Evolutionary conservation across 1,284 basidiomycete species (phyloP).

Genomic region (Leccinum pachyderme): DNA sequence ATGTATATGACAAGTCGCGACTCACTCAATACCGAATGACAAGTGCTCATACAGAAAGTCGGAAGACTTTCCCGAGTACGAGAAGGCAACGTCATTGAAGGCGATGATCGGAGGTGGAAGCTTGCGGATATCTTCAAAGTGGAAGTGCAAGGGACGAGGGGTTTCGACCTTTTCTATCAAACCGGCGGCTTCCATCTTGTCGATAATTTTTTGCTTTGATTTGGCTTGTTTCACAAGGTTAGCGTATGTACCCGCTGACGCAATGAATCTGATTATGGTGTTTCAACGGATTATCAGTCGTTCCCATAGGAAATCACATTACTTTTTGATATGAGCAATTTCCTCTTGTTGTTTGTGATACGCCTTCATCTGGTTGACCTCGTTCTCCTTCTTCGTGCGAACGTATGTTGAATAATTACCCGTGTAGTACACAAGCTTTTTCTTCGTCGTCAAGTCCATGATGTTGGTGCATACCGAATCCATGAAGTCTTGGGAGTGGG

Average conservation of each 20-base stretch:
- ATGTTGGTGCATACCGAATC: constrained; percentile 96
- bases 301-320: constrained; percentile 25
- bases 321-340: constrained; percentile 97
- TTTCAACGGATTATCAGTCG: constrained; percentile 12
- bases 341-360: constrained; percentile 99
- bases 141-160: constrained; percentile 79
- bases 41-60: constrained; percentile 89
- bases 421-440: constrained; percentile 89
- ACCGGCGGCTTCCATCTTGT: constrained; percentile 99
- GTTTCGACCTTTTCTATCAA: constrained; percentile 87
- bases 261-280: constrained; percentile 75
- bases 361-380: constrained; percentile 99
- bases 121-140: constrained; percentile 94
- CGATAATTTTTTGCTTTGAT: constrained; percentile 99
- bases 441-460: constrained; percentile 91
- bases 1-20: constrained; percentile 35
- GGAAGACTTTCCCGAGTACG: constrained; percentile 86
- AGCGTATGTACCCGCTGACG: constrained; percentile 97
- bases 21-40: constrained; percentile 92
- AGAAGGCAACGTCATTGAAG: constrained; percentile 92
- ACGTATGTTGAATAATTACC: constrained; percentile 98
- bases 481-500: constrained; percentile 99
- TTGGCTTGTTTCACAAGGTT: constrained; percentile 99
- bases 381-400: constrained; percentile 94
- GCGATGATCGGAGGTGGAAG: constrained; percentile 97